phyloP scores from a whole-genome alignment of 768 basidiomycete genomes.

The Lactifluus hygrophoroides region DNA sequence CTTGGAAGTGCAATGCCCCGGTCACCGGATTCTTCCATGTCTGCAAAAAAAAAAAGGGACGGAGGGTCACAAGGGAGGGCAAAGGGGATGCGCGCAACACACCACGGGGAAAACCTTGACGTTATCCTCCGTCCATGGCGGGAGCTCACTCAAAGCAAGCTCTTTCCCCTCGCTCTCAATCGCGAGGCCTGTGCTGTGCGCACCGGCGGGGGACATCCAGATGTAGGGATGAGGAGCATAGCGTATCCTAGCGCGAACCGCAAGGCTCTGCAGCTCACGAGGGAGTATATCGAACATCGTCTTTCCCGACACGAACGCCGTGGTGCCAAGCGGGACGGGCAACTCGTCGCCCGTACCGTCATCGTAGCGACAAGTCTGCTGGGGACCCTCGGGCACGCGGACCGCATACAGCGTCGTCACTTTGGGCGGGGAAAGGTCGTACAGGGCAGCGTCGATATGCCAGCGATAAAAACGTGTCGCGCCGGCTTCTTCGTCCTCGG shows the following conservation, averaged over 20 bases:
- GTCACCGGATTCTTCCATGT: slow-evolving; percentile 92
- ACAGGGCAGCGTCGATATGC: slow-evolving; percentile 86
- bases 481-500: slow-evolving; percentile 63
- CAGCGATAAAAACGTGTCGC: slow-evolving; percentile 78
- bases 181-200: slow-evolving; percentile 68
- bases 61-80: neutral
- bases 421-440: slow-evolving; percentile 64
- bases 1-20: slow-evolving; percentile 75
- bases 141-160: slow-evolving; percentile 53
- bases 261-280: slow-evolving; percentile 59
- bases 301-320: slow-evolving; percentile 70
- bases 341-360: slow-evolving; percentile 81
- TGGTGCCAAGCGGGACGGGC: slow-evolving; percentile 73
- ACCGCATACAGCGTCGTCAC: slow-evolving; percentile 80
- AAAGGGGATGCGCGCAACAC: slow-evolving; percentile 15
- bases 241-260: slow-evolving; percentile 61
- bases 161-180: slow-evolving; percentile 72
- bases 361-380: slow-evolving; percentile 64
- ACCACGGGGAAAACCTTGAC: slow-evolving; percentile 65
- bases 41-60: slow-evolving; percentile 28
- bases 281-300: slow-evolving; percentile 77
- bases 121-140: slow-evolving; percentile 73
- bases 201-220: slow-evolving; percentile 74
- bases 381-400: slow-evolving; percentile 52
- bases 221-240: slow-evolving; percentile 83